Percentiles rank a stretch among this genome's conserved stretches.
These are phyloP conservation scores for Phycomyces nitens DNA, from an alignment of 192 early-diverging fungal species.

Conservation along the genomic window DNA sequence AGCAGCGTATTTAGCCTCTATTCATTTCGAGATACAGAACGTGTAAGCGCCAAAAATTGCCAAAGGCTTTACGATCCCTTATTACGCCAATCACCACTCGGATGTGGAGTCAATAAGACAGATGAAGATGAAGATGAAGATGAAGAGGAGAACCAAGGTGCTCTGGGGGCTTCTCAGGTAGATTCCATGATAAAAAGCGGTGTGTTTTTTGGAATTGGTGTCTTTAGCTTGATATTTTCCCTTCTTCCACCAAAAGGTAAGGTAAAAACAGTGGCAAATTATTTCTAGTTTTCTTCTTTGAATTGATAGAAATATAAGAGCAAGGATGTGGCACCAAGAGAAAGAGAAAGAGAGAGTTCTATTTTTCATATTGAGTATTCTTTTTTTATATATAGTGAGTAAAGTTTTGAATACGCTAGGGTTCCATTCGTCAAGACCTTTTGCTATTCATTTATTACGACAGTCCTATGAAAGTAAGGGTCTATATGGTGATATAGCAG, in stretches of 20 bases:
- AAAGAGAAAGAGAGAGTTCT: not conserved
- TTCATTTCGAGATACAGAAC: not conserved
- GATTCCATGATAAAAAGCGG: conserved; percentile 21
- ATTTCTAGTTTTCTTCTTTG: not conserved
- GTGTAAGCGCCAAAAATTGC: not conserved
- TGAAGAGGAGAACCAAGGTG: not conserved
- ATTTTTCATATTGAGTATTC: not conserved
- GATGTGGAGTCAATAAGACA: not conserved
- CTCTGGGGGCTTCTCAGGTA: not conserved
- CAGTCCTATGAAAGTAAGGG: conserved; percentile 21
- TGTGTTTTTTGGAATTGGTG: conserved; percentile 35
- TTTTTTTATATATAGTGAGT: conserved; percentile 19
- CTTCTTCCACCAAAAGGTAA: conserved; percentile 34
- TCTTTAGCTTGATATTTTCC: conserved; percentile 36
- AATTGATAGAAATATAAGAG: no score
- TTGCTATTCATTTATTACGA: conserved; percentile 32
- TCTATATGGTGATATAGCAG: conserved; percentile 23
- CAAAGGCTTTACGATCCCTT: not conserved
- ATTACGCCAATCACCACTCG: not conserved
- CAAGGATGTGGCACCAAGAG: no score
- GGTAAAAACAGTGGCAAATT: not conserved
- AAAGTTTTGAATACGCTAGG: conserved; percentile 31
- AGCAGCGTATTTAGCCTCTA: not conserved
- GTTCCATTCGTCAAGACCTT: conserved; percentile 32
- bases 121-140: not conserved